Conservation (phyloP, 331 rosid genomes). For the Malus hybrid region DNA sequence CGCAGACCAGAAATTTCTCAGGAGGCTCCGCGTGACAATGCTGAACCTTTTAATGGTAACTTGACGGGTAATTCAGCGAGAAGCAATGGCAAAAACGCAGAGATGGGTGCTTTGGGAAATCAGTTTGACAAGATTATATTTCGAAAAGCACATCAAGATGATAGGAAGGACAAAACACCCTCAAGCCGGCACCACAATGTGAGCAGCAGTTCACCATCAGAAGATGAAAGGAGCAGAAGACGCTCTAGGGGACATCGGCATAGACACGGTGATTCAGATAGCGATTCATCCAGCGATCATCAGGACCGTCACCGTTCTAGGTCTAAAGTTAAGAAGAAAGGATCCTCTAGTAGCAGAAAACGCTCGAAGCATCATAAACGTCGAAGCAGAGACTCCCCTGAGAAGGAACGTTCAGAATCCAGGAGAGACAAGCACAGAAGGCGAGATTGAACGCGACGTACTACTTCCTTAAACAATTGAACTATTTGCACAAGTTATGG, state of each 20-base stretch:
- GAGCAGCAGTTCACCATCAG: constrained; percentile 43
- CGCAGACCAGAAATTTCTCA: constrained; percentile 19
- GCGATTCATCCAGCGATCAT: constrained; percentile 45
- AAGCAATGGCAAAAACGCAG: constrained; percentile 23
- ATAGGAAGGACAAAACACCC: constrained; percentile 31
- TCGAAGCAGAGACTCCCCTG: constrained; percentile 51
- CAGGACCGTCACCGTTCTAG: constrained; percentile 35
- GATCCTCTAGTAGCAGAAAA: constrained; percentile 50
- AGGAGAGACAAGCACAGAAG: constrained; percentile 43
- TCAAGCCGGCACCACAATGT: constrained; percentile 20
- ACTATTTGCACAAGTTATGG: background rate
- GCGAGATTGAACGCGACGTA: constrained; percentile 36
- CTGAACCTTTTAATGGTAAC: constrained; percentile 25
- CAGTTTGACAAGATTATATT: constrained; percentile 19
- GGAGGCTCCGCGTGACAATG: constrained; percentile 22
- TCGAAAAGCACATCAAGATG: constrained; percentile 25
- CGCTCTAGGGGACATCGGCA: constrained; percentile 40
- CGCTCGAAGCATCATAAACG: constrained; percentile 55
- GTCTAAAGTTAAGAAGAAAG: constrained; percentile 52
- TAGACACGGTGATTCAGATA: constrained; percentile 42
- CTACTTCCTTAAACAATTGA: background rate
- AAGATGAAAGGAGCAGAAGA: constrained; percentile 61
- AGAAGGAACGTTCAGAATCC: constrained; percentile 32
- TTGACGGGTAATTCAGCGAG: constrained; percentile 36
- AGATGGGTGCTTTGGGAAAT: constrained; percentile 17